A percentile compares a stretch with the other conserved stretches of the same genome.
Evolutionary conservation across 1,139 yeast species (phyloP).

Genomic region (Pichia sp.): DNA sequence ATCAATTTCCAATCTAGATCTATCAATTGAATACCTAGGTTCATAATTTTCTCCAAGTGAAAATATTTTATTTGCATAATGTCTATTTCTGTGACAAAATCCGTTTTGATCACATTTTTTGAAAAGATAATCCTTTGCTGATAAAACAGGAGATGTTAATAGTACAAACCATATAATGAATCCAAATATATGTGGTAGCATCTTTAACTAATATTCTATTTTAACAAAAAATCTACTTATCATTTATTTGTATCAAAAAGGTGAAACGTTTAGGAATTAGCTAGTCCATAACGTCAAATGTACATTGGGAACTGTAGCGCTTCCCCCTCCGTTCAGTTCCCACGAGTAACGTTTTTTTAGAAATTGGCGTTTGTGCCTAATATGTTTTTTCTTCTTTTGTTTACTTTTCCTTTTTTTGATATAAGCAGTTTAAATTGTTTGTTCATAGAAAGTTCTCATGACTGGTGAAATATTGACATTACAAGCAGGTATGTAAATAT

Average conservation of each 20-base stretch:
- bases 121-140: conserved; percentile 67
- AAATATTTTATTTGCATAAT: conserved; percentile 50
- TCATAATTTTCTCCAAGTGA: conserved; percentile 27
- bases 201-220: background rate
- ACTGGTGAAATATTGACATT: conserved; percentile 56
- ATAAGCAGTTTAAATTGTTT: background rate
- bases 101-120: conserved; percentile 79
- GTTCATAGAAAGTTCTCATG: conserved; percentile 18
- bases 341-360: too few species aligned
- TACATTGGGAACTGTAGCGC: too few species aligned
- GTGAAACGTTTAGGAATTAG: too few species aligned
- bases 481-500: conserved; percentile 43
- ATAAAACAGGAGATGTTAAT: conserved; percentile 21
- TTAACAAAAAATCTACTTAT: too few species aligned
- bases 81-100: conserved; percentile 76
- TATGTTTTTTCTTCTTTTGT: background rate
- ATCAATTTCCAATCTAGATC: conserved; percentile 32
- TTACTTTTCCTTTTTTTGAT: background rate
- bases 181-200: background rate
- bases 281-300: too few species aligned
- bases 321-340: too few species aligned
- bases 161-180: conserved; percentile 1
- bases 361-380: too few species aligned
- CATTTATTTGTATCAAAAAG: too few species aligned
- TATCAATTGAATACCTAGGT: conserved; percentile 51